A percentile compares a stretch with the other conserved stretches of the same genome.
These are phyloP conservation scores for Sarocladium strictum DNA, from an alignment of 2,329 filamentous ascomycete species.

Conservation along the genomic window DNA sequence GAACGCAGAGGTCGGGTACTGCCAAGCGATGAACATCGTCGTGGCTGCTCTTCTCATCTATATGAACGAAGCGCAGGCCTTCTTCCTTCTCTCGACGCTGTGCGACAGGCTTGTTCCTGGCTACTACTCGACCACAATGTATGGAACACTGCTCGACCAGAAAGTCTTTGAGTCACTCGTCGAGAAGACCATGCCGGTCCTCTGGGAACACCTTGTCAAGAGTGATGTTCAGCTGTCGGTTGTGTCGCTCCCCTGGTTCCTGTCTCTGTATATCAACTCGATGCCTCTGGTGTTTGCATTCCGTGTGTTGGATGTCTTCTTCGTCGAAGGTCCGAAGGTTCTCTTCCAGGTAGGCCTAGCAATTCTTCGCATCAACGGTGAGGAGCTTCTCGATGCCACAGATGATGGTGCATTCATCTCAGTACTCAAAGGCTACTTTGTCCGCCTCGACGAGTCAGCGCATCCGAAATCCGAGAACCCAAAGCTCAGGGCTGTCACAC, in stretches of 20 bases:
- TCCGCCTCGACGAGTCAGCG: slow-evolving; percentile 86
- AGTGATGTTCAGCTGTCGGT: slow-evolving; percentile 96
- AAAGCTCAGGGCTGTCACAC: slow-evolving; percentile 87
- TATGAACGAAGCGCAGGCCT: slow-evolving; percentile 93
- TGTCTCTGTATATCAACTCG: slow-evolving; percentile 97
- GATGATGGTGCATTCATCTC: slow-evolving; percentile 98
- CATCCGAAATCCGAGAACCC: slow-evolving; percentile 94
- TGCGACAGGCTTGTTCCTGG: slow-evolving; percentile 91
- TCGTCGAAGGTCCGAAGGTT: slow-evolving; percentile 94
- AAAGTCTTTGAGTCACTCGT: slow-evolving; percentile 96
- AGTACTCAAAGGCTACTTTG: slow-evolving; percentile 90
- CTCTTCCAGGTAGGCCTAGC: slow-evolving; percentile 94
- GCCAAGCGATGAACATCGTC: slow-evolving; percentile 99
- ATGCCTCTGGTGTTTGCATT: slow-evolving; percentile 99
- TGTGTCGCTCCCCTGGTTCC: slow-evolving; percentile 94
- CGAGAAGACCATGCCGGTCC: slow-evolving; percentile 97
- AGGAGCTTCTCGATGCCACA: slow-evolving; percentile 85
- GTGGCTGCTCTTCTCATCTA: slow-evolving; percentile 97
- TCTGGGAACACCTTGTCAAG: slow-evolving; percentile 97
- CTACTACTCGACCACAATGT: slow-evolving; percentile 99
- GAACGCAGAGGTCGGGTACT: slow-evolving; percentile 93
- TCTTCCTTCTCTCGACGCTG: slow-evolving; percentile 84
- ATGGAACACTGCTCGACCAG: slow-evolving; percentile 92
- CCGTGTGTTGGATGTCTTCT: slow-evolving; percentile 94
- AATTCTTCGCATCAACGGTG: slow-evolving; percentile 95